These are phyloP conservation scores for Nemania diffusa DNA, from an alignment of 2,329 filamentous ascomycete genomes.

Conservation along the genomic window DNA sequence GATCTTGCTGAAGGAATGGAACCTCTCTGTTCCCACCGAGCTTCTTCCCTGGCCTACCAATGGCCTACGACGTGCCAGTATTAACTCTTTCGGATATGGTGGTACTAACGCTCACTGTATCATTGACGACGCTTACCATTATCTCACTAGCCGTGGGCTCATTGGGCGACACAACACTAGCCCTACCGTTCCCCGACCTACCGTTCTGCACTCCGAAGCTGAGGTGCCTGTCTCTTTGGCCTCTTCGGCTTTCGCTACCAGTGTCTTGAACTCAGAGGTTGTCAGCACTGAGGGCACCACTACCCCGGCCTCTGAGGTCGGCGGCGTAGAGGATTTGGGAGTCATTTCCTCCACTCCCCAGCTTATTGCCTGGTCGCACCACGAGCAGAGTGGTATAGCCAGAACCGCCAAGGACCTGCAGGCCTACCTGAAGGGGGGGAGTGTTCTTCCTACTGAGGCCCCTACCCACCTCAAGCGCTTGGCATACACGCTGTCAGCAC, in stretches of 20 bases:
- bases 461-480: constrained; percentile 39
- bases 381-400: constrained; percentile 44
- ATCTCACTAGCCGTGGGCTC: constrained; percentile 42
- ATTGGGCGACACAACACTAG: constrained; percentile 42
- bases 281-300: constrained; percentile 38
- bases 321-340: constrained; percentile 38
- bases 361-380: constrained; percentile 45
- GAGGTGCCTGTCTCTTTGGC: constrained; percentile 32
- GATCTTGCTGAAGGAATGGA: constrained; percentile 47
- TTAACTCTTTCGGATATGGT: constrained; percentile 53
- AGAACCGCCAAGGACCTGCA: constrained; percentile 42
- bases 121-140: constrained; percentile 48
- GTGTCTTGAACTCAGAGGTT: constrained; percentile 38
- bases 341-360: constrained; percentile 42
- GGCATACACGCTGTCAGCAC: constrained; percentile 42
- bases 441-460: constrained; percentile 38
- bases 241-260: constrained; percentile 38
- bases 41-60: constrained; percentile 44
- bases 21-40: constrained; percentile 43
- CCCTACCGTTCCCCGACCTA: constrained; percentile 32
- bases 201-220: constrained; percentile 28
- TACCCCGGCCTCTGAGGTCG: constrained; percentile 42
- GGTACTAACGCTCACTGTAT: constrained; percentile 52
- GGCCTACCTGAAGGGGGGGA: constrained; percentile 38
- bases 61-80: constrained; percentile 47